Conservation (phyloP, 805 yeast genomes). For the Myxozyma neotropica region DNA sequence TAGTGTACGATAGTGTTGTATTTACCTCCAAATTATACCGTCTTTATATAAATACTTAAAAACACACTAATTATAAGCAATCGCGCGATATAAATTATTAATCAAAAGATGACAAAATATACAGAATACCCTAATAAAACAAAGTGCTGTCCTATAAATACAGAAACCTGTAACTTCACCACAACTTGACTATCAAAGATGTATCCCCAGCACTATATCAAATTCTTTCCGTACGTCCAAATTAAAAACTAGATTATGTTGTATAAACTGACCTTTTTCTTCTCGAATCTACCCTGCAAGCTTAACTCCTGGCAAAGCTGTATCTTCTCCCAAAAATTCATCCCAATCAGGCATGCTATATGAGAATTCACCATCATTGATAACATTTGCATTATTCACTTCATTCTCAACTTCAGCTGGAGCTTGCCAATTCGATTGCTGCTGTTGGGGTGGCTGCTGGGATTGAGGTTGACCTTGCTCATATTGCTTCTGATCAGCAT, state of each 20-base stretch:
- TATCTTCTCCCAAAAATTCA: constrained; percentile 21
- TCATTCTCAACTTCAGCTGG: not conserved
- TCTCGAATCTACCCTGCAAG: not conserved
- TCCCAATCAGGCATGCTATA: constrained; percentile 24
- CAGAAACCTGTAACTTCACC: no score
- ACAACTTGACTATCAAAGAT: no score
- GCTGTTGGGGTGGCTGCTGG: not conserved
- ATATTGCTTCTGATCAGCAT: not conserved
- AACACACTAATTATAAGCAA: no score
- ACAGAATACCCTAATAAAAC: not conserved
- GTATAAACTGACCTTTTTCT: constrained; percentile 9
- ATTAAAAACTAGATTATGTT: not conserved
- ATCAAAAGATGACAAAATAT: not conserved
- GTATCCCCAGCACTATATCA: no score
- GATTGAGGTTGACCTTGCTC: not conserved
- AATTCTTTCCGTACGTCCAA: not conserved
- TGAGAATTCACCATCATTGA: not conserved
- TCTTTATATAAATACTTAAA: not conserved
- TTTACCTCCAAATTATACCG: no score
- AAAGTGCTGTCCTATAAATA: no score
- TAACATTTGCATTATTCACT: not conserved
- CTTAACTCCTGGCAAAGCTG: not conserved
- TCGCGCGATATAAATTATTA: no score
- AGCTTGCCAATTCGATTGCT: not conserved
- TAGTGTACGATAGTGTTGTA: not conserved